Evolutionary conservation across 768 basidiomycete genomes (phyloP), one percentile per base, ranked within the genome.

Genomic region (Kwoniella pini): DNA sequence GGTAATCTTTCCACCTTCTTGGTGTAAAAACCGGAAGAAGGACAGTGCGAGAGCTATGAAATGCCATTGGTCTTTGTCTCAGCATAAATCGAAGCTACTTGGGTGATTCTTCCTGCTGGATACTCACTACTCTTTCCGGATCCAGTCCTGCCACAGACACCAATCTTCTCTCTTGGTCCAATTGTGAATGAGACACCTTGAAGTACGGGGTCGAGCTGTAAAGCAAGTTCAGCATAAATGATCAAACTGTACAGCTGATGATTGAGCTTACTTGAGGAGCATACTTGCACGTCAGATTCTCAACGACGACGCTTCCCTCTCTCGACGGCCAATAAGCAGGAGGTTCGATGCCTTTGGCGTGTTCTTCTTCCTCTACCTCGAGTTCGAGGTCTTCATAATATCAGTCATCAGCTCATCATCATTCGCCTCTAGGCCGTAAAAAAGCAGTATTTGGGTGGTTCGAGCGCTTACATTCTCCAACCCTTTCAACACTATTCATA

Each of bases 401-500:
- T 26, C 12, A 9, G 21, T 42, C 19, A 30, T 43, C 54, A 45
- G 42, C 31, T n/a, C 24, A 13, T 40, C 15, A 40, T 7, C 30
- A 2, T 30, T 4, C 38, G 30, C 15, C 33, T 15, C 7, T 36
- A 36, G 15, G 7, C 15, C 33, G 33, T 24, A 21, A 24, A 11
- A 36, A 3, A 38, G 22, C 12, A 22, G 9, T 2, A n/a, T n/a
- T n/a, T n/a, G n/a, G n/a, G n/a, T n/a, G n/a, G n/a, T n/a, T 44
- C 2, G 4, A 19, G 4, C 11, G 66, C 76, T 65, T 50, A 76
- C 74, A 80, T 52, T 80, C 80, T 24, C 70, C 63, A 1, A 81
- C 68, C 1, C 80, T 71, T 62, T 81, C 80, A 17, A 97, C 70
- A 28, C 70, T 72, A 68, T 80, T 80, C 64, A 78, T 72, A 12